These are phyloP conservation scores for Ophiocordyceps polyrhachis-furcata DNA, from an alignment of 2,329 filamentous ascomycete species.

Conservation along the genomic window DNA sequence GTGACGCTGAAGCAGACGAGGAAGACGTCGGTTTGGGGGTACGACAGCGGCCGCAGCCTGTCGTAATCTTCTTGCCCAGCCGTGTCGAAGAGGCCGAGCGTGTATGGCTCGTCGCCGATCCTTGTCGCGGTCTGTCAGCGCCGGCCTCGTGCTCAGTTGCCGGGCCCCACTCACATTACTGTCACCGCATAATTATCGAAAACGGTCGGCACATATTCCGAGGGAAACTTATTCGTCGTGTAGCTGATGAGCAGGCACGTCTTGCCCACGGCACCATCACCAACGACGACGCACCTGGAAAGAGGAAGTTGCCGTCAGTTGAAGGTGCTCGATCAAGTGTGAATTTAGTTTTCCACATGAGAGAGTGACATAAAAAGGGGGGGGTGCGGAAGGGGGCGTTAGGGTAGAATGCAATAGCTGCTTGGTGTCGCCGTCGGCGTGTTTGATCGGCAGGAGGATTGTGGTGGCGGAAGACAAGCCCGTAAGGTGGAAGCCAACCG, in stretches of 20 bases:
- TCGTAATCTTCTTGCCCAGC: constrained; percentile 99
- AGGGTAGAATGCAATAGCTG: no score
- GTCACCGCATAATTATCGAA: constrained; percentile 99
- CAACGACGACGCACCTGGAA: constrained; percentile 86
- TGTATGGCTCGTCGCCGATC: constrained; percentile 98
- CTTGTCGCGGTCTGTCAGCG: constrained; percentile 34
- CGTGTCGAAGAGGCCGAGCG: constrained; percentile 91
- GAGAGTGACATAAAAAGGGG: neutral
- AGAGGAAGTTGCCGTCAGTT: neutral
- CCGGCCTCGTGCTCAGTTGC: neutral
- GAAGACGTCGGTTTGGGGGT: constrained; percentile 97
- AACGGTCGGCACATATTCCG: constrained; percentile 97
- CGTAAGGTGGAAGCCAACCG: neutral
- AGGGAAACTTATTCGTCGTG: constrained; percentile 98
- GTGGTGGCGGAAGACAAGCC: neutral
- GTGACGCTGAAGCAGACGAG: constrained; percentile 98
- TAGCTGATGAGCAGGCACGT: constrained; percentile 98
- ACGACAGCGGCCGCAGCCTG: constrained; percentile 84
- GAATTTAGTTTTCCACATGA: neutral
- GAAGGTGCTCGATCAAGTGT: neutral
- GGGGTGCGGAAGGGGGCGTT: neutral
- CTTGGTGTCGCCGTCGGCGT: neutral
- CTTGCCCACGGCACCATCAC: constrained; percentile 98
- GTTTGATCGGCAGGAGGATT: neutral
- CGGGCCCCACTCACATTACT: constrained; percentile 64